Conservation (phyloP, 139 green algal genomes). For the Chlamydomonas sp. region DNA sequence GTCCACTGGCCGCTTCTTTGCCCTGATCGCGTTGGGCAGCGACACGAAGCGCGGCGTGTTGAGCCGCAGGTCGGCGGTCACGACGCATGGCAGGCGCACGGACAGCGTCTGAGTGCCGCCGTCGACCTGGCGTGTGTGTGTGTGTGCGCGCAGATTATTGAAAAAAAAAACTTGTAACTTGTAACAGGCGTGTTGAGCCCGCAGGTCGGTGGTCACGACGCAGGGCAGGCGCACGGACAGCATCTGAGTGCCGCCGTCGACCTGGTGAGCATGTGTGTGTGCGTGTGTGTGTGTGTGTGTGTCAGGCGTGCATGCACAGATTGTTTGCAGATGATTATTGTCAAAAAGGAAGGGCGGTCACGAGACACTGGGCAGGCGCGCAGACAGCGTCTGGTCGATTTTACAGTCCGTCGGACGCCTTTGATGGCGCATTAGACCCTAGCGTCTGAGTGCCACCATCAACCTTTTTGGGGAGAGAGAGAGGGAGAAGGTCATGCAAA, state of each 20-base stretch:
- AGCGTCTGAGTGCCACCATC: conserved; percentile 78
- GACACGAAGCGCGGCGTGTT: conserved; percentile 90
- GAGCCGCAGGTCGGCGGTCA: conserved; percentile 86
- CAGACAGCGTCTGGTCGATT: conserved; percentile 85
- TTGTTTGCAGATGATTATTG: conserved; percentile 85
- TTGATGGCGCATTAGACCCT: too few species aligned
- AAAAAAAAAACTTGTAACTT: too few species aligned
- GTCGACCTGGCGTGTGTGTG: conserved; percentile 79
- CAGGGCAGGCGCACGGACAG: conserved; percentile 65
- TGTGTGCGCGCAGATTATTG: too few species aligned
- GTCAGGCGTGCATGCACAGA: too few species aligned
- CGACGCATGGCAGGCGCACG: conserved; percentile 72
- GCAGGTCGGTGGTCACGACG: conserved; percentile 84
- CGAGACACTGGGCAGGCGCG: conserved; percentile 86
- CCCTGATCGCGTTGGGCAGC: conserved; percentile 88
- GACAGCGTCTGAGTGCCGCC: conserved; percentile 66
- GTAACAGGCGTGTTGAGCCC: conserved; percentile 92
- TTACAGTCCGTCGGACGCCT: too few species aligned
- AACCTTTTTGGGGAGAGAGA: too few species aligned
- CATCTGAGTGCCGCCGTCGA: conserved; percentile 80
- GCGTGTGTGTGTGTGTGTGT: too few species aligned
- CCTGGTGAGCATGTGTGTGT: conserved; percentile 69
- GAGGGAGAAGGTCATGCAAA: too few species aligned
- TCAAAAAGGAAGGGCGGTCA: conserved; percentile 89
- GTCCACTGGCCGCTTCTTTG: conserved; percentile 85